phyloP scores from a whole-genome alignment of 495 filamentous ascomycete species.

The Penicillium flavigenum region DNA sequence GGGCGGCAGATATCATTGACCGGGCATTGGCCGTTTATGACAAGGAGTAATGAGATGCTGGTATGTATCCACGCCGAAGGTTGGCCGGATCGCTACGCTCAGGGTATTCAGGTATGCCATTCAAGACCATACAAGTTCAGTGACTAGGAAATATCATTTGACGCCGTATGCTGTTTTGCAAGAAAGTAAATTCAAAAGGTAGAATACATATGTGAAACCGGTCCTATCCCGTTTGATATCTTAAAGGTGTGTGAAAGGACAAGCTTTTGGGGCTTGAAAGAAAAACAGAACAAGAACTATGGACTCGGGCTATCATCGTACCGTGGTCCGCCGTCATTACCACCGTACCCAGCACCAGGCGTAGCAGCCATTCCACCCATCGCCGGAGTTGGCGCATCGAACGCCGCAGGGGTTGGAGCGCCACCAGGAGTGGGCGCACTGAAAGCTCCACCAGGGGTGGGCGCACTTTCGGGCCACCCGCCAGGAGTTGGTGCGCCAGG shows the following conservation, averaged over 20 bases:
- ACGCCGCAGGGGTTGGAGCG: constrained; percentile 60
- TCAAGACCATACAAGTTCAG: neutral
- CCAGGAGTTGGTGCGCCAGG: constrained; percentile 81
- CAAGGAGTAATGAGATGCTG: neutral
- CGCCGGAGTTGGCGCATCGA: constrained; percentile 75
- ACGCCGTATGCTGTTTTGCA: constrained; percentile 17
- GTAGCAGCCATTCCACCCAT: constrained; percentile 69
- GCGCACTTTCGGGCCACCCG: constrained; percentile 59
- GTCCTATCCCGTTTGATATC: constrained; percentile 21
- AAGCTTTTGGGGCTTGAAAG: constrained; percentile 6
- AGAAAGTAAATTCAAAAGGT: constrained; percentile 27
- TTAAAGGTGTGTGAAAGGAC: constrained; percentile 12
- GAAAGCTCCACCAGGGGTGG: constrained; percentile 60
- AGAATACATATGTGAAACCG: constrained; percentile 31
- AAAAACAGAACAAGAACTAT: constrained; percentile 21
- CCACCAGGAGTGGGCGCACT: constrained; percentile 59
- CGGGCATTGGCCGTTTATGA: constrained; percentile 4
- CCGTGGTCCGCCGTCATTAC: constrained; percentile 57
- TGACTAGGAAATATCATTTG: constrained; percentile 15
- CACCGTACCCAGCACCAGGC: constrained; percentile 65
- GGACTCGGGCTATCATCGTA: constrained; percentile 58
- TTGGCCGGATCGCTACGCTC: neutral
- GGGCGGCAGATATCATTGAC: constrained; percentile 39
- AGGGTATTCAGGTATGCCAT: neutral
- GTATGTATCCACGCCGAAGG: neutral